Base-by-base conservation (phyloP, 352 stramenopile genomes). In the Phytophthora sp. region DNA sequence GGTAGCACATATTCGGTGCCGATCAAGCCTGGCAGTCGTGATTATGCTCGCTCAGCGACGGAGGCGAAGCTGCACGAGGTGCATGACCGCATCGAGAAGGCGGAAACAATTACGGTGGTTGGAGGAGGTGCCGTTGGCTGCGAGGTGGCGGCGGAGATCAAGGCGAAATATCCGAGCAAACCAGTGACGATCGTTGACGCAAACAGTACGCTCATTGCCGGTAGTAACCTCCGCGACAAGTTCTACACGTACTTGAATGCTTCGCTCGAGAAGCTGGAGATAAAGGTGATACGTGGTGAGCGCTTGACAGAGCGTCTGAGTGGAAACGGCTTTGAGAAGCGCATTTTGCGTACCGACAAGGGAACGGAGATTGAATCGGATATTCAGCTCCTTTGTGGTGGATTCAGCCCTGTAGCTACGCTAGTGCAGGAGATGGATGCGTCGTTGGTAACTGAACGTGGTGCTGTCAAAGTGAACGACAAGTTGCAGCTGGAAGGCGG, bases 111-210 rank as follows among this genome's bases (percentile, higher is more conserved):
- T 11, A 26, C 90, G 16, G 61, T 92, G 0, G 66, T 92, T 3
- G 84, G 84, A n/a, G 84, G 84, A 18, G 84, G 84, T 3, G 33
- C 77, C 0, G 80, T 92, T 9, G 82, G 82, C 15, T 80, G 73
- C 36, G 84, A 93, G 53, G 61, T 92, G 27, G 84, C 82, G 0
- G 76, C 70, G 5, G 84, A 90, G 53, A 88, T 92, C 61, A 80
- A 77, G 20, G 35, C 54, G 15, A 77, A 84, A 51, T 87, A 80
- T 52, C 80, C 84, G 1, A 55, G 33, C 38, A 92, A 92, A 58
- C 73, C 59, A 2, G 80, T 92, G 21, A 91, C 74, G 8, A 79
- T 92, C 41, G 31, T 90, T 8, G 71, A 89, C 0, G 61, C 58
- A 3, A 68, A 73, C 9, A 53, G 69, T 0, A 44, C 69, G 26